phyloP scores from a whole-genome alignment of 148 eudicot genomes.

The Rhododendron williamsianum region DNA sequence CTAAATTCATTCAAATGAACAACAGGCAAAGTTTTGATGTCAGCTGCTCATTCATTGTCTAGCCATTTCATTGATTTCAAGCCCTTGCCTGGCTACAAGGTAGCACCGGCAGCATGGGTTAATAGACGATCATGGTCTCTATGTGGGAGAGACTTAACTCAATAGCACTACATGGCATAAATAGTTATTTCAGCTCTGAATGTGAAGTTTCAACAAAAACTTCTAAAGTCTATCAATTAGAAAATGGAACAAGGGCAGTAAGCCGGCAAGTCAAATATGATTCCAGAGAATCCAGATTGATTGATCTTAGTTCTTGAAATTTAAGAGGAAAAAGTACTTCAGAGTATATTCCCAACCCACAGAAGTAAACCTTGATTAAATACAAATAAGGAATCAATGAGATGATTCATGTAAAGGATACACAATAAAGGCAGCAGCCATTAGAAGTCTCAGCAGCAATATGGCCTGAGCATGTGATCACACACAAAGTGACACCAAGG shows the following conservation, averaged over 20 bases:
- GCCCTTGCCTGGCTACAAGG: not conserved
- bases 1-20: not conserved
- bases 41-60: not conserved
- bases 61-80: not conserved
- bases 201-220: not conserved
- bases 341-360: not conserved
- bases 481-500: slow-evolving; percentile 50
- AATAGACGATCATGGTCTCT: not conserved
- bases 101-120: not conserved
- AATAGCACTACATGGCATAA: not conserved
- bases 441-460: slow-evolving; percentile 79
- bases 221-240: not conserved
- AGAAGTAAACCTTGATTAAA: not conserved
- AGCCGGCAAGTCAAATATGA: not conserved
- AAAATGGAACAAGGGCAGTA: not conserved
- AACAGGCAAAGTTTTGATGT: not conserved
- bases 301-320: not conserved
- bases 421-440: slow-evolving; percentile 69
- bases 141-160: not conserved
- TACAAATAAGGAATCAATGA: not conserved
- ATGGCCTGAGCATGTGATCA: slow-evolving; percentile 69
- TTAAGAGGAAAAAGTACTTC: not conserved
- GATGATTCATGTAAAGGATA: slow-evolving; percentile 40
- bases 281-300: not conserved
- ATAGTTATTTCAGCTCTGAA: not conserved